Evolutionary conservation across 306 rosid species (phyloP).

Genomic region (Pyrus communis): DNA sequence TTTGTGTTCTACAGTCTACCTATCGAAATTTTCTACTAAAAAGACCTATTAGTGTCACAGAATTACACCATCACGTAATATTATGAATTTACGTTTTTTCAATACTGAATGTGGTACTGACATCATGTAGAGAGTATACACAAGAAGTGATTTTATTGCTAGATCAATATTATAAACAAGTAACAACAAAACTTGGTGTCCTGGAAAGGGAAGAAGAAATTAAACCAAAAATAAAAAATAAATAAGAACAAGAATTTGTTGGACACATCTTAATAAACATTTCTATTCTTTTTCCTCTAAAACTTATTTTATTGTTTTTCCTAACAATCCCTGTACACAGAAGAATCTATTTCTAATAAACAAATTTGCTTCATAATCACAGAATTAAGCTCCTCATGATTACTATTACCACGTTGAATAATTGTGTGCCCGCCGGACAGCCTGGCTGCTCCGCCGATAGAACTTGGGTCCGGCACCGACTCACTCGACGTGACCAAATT

Average conservation of each 20-base stretch:
- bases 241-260: not conserved
- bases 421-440: conserved; percentile 24
- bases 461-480: conserved; percentile 48
- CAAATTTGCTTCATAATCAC: conserved; percentile 52
- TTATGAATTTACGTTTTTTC: too few species aligned
- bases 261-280: not conserved
- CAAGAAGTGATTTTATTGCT: conserved; percentile 16
- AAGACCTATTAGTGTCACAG: fast-evolving
- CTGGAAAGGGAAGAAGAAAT: not conserved
- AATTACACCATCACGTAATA: fast-evolving
- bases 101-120: not conserved
- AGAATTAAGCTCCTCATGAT: conserved; percentile 30
- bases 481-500: conserved; percentile 34
- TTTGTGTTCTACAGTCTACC: not conserved
- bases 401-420: conserved; percentile 41
- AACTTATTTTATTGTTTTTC: not conserved
- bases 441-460: conserved; percentile 25
- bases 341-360: conserved; percentile 54
- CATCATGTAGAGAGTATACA: not conserved
- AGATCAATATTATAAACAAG: conserved; percentile 35
- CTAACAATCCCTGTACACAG: conserved; percentile 76
- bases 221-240: not conserved
- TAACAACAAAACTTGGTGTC: conserved; percentile 19
- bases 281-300: not conserved
- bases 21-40: not conserved